phyloP scores from a whole-genome alignment of 305 asterid species.

The Fraxinus angustifolia region DNA sequence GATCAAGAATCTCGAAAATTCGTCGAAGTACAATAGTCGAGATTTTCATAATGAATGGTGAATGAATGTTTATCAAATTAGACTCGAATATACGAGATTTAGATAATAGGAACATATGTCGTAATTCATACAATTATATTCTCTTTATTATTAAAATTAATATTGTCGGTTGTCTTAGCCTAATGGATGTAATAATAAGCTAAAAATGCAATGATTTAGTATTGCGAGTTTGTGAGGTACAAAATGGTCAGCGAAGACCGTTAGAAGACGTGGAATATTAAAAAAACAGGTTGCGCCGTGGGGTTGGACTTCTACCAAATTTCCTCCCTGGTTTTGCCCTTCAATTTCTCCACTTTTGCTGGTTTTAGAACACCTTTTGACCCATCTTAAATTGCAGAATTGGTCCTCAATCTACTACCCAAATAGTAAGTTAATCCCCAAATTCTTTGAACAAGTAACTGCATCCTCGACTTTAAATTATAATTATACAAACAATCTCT shows the following conservation, averaged over 20 bases:
- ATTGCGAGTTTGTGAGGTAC: background rate
- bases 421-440: background rate
- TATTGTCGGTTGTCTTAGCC: background rate
- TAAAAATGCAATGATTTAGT: background rate
- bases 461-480: background rate
- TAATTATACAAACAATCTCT: background rate
- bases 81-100: too few relatives aligned
- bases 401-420: background rate
- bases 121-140: background rate
- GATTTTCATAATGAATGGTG: background rate
- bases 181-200: background rate
- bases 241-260: background rate
- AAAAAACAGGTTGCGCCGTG: background rate
- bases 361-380: background rate
- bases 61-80: too few relatives aligned
- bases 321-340: background rate
- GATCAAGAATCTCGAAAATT: background rate
- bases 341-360: background rate
- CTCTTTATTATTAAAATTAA: background rate
- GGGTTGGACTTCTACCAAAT: background rate
- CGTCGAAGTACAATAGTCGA: background rate
- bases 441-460: background rate
- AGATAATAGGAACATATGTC: background rate
- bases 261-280: background rate
- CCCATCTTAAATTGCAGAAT: background rate